A percentile compares a stretch with the other conserved stretches of the same genome.
These are phyloP conservation scores for Cyclotella atomus DNA, from an alignment of 108 stramenopile genomes.

Conservation along the genomic window DNA sequence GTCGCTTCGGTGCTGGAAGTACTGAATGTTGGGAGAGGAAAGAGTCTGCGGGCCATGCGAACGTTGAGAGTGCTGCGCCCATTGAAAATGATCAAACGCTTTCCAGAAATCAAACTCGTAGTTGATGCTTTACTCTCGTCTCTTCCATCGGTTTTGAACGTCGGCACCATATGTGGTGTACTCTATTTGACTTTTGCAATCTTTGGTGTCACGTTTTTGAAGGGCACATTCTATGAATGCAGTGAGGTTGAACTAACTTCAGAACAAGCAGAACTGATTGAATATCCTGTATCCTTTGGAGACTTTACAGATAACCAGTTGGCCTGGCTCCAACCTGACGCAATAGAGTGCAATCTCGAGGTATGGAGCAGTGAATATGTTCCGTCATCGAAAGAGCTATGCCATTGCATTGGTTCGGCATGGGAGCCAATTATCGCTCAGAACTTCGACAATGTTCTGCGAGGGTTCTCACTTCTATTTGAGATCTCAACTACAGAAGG, in stretches of 20 bases:
- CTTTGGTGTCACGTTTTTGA: conserved; percentile 69
- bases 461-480: conserved; percentile 54
- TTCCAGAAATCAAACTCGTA: conserved; percentile 72
- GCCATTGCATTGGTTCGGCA: conserved; percentile 38
- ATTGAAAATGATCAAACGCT: conserved; percentile 66
- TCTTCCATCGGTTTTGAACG: conserved; percentile 63
- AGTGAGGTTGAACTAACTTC: not conserved
- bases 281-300: conserved; percentile 14
- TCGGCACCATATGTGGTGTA: conserved; percentile 42
- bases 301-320: not conserved
- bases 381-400: conserved; percentile 44
- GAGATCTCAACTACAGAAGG: conserved; percentile 75
- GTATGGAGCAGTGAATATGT: conserved; percentile 7
- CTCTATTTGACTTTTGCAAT: conserved; percentile 73
- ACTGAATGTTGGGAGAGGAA: conserved; percentile 21
- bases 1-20: conserved; percentile 54
- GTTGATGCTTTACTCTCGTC: conserved; percentile 70
- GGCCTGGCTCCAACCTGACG: conserved; percentile 16
- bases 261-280: conserved; percentile 4
- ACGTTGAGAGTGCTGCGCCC: conserved; percentile 74
- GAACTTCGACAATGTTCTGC: conserved; percentile 62
- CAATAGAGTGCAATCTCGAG: not conserved
- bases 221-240: conserved; percentile 68
- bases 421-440: conserved; percentile 44
- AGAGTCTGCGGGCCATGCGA: conserved; percentile 49